Percentiles rank a stretch among this genome's conserved stretches.
These are phyloP conservation scores for Citrullus mucosospermus DNA, from an alignment of 306 rosid genomes.

Conservation along the genomic window DNA sequence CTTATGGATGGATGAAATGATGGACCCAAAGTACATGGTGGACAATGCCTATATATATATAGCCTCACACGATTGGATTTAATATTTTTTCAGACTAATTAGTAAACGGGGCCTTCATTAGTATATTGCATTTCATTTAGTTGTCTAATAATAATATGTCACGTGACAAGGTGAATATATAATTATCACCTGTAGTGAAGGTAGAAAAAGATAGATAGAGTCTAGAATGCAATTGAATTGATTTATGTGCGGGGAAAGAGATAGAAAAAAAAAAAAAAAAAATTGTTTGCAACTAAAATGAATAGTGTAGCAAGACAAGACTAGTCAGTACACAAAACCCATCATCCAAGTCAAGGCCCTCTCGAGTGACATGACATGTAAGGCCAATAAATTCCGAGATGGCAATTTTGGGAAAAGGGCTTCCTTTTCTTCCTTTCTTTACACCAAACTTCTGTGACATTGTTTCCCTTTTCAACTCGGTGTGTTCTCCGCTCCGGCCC, in stretches of 20 bases:
- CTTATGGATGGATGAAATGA: neutral
- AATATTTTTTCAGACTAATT: too few species aligned
- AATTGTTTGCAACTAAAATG: neutral
- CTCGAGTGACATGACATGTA: constrained; percentile 6
- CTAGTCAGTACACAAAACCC: neutral
- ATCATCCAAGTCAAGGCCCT: neutral
- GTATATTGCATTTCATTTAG: too few species aligned
- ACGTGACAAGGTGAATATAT: too few species aligned
- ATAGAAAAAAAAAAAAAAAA: neutral
- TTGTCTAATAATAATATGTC: too few species aligned
- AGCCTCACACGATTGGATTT: neutral
- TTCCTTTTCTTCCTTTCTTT: neutral
- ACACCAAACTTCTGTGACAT: neutral
- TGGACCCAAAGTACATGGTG: neutral
- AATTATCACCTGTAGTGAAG: too few species aligned
- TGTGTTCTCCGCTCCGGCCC: neutral
- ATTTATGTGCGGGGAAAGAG: too few species aligned
- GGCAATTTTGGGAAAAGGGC: neutral
- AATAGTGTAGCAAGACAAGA: neutral
- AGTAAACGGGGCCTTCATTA: too few species aligned
- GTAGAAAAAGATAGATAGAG: too few species aligned
- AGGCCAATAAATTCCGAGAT: neutral
- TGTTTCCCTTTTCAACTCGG: neutral
- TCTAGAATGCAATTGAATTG: too few species aligned
- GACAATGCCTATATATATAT: neutral